Evolutionary conservation across 345 rosid genomes (phyloP).

Genomic region (Eucalyptus paniculata): DNA sequence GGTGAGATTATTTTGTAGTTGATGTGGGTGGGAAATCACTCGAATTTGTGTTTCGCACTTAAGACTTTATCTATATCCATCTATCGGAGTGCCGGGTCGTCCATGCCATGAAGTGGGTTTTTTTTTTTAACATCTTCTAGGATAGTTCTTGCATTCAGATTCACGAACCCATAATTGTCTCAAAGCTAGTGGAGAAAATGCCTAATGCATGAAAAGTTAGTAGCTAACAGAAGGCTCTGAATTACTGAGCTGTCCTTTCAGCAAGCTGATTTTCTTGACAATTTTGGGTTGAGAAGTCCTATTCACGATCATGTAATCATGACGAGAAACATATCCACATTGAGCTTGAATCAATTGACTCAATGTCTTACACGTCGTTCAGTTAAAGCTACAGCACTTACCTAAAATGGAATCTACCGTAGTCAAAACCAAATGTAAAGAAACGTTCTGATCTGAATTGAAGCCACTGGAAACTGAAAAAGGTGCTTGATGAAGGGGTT

Average conservation of each 20-base stretch:
- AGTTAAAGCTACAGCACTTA: neutral
- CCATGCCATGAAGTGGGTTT: neutral
- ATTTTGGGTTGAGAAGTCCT: neutral
- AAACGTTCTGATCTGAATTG: neutral
- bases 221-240: neutral
- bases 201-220: neutral
- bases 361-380: neutral
- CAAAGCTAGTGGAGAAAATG: neutral
- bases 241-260: neutral
- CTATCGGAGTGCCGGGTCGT: neutral
- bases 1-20: neutral
- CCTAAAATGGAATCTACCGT: neutral
- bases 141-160: neutral
- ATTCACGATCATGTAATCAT: neutral
- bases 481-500: neutral
- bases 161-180: neutral
- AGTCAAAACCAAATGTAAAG: neutral
- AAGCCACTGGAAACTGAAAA: neutral
- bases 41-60: neutral
- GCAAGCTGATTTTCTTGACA: neutral
- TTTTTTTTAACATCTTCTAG: neutral
- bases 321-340: neutral
- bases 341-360: neutral
- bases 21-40: neutral
- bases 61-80: neutral